These are phyloP conservation scores for Phytophthora hybrid DNA, from an alignment of 352 stramenopile species.

Conservation along the genomic window DNA sequence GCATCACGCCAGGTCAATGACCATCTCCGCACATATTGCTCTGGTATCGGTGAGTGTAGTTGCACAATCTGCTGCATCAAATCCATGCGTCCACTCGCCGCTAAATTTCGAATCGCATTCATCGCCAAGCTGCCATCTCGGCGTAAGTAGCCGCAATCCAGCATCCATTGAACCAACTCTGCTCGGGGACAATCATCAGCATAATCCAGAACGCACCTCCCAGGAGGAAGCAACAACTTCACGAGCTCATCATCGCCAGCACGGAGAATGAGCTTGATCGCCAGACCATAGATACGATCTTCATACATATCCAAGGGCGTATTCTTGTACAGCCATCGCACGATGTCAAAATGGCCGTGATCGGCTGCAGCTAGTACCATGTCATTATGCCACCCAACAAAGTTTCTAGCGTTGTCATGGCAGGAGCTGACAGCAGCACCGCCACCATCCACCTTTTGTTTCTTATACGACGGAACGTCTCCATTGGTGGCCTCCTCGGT, in stretches of 20 bases:
- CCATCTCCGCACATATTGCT: neutral
- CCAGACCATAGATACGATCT: too few species aligned
- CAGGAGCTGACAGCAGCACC: too few species aligned
- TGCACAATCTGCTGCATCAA: conserved; percentile 23
- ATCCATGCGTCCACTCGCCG: neutral
- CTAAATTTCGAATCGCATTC: conserved; percentile 9
- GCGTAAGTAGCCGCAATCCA: conserved; percentile 13
- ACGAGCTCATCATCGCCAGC: too few species aligned
- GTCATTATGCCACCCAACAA: too few species aligned
- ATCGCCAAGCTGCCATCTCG: conserved; percentile 1
- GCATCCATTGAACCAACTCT: conserved; percentile 25
- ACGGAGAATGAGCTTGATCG: too few species aligned
- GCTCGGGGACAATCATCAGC: neutral
- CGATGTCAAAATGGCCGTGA: too few species aligned
- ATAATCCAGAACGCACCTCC: conserved; percentile 8
- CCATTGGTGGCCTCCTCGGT: neutral
- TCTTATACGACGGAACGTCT: neutral
- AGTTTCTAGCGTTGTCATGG: too few species aligned
- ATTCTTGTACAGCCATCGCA: too few species aligned
- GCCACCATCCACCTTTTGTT: neutral
- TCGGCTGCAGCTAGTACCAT: too few species aligned
- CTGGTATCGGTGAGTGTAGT: neutral
- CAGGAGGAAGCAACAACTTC: too few species aligned
- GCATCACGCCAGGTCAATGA: conserved; percentile 3
- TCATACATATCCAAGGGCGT: too few species aligned